These are phyloP conservation scores for Verticillium tricorpus DNA, from an alignment of 2,329 filamentous ascomycete species.

Conservation along the genomic window DNA sequence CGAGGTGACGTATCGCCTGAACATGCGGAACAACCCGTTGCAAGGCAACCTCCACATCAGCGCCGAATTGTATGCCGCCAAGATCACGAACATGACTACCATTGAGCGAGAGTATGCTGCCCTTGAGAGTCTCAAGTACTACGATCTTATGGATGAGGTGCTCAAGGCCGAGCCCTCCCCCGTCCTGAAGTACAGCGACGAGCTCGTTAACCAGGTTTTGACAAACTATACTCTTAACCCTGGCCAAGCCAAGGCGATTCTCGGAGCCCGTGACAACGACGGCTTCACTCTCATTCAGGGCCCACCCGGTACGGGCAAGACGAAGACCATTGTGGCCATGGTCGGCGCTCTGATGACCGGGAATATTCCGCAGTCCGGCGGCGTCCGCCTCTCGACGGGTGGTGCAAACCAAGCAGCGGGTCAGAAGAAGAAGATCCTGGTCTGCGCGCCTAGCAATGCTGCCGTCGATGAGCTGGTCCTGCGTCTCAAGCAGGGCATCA, in stretches of 20 bases:
- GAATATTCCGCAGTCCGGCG: conserved; percentile 36
- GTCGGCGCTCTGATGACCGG: conserved; percentile 79
- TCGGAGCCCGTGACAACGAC: conserved; percentile 91
- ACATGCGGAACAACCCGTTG: conserved; percentile 60
- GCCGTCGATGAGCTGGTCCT: conserved; percentile 95
- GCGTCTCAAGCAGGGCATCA: conserved; percentile 83
- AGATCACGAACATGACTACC: conserved; percentile 89
- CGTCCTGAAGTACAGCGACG: conserved; percentile 73
- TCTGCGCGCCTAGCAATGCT: conserved; percentile 98
- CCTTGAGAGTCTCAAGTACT: conserved; percentile 85
- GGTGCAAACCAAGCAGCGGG: conserved; percentile 26
- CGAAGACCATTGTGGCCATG: conserved; percentile 95
- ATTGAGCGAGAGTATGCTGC: conserved; percentile 95
- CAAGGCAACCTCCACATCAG: conserved; percentile 63
- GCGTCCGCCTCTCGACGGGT: conserved; percentile 30
- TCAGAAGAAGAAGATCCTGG: conserved; percentile 85
- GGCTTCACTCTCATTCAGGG: conserved; percentile 96
- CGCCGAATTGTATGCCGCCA: conserved; percentile 66
- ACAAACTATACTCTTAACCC: conserved; percentile 78
- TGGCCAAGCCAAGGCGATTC: conserved; percentile 86
- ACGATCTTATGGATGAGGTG: conserved; percentile 92
- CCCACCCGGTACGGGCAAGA: conserved; percentile 95
- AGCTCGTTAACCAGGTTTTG: conserved; percentile 64
- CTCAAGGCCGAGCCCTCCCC: conserved; percentile 85
- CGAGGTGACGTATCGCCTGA: conserved; percentile 83